Evolutionary conservation across 1,284 basidiomycete species (phyloP), one percentile per base, ranked within the genome.

Genomic region (Ceratobasidium sp.): DNA sequence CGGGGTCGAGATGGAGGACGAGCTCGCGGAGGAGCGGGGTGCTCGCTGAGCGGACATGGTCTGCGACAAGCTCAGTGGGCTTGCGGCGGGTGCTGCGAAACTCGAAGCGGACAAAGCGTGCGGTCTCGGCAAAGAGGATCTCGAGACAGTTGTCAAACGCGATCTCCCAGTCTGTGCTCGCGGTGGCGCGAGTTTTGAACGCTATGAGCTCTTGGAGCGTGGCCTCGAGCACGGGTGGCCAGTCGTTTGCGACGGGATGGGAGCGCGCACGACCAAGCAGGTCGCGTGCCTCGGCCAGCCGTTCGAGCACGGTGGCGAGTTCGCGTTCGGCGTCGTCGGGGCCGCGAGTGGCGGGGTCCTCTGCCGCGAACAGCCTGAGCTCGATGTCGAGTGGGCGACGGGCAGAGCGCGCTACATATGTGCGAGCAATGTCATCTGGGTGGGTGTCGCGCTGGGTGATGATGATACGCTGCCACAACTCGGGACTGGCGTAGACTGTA

Each of bases 261-360:
- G 64, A 59, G 25, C 66, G 66, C 6, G 64, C 51, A 3, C 66
- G 42, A 18, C 53, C 42, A 54, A 70, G 66, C 7, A 46, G 18
- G 36, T 59, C 66, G 14, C 66, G 54, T 8, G 66, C 66, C 30
- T 70, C 54, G 21, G 54, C 23, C 11, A 59, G 30, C 8, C 54
- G 66, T 30, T 70, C 66, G 66, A 58, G 49, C 3, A 59, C 21
- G 54, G 53, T 59, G 38, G 54, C 56, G 16, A 70, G 25, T 44
- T 70, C 56, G 21, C 66, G 66, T 44, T 70, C 66, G 30, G 53
- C 38, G 66, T 70, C 66, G 25, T 70, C 54, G 40, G 38, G 23
- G 56, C 66, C 66, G 42, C 54, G 66, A 30, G 54, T 46, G 54
- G 66, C 46, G 25, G 66, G 66, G 66, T 70, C 56, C 25, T 70